Conservation (phyloP, 2,329 filamentous ascomycete genomes). For the Fusarium newnesense region DNA sequence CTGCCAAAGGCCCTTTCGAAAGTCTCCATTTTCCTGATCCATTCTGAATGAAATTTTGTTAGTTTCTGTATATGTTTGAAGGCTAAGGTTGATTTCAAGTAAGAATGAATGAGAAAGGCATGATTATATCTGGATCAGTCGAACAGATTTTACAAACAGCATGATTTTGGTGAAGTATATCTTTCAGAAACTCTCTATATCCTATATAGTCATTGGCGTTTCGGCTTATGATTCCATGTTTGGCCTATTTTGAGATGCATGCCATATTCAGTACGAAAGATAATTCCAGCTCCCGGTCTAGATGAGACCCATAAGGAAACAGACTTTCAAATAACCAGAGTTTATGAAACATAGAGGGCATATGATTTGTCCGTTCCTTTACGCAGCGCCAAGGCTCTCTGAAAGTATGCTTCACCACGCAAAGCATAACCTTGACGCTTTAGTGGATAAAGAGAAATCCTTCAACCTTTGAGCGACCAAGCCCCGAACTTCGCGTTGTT, state of each 20-base stretch:
- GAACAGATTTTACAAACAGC: rapidly evolving
- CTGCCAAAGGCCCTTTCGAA: background rate
- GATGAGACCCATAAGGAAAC: background rate
- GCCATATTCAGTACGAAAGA: rapidly evolving
- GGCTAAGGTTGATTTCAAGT: background rate
- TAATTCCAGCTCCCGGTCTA: rapidly evolving
- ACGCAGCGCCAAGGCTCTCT: background rate
- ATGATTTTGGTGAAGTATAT: background rate
- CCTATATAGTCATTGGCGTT: rapidly evolving
- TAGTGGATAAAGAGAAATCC: too few relatives aligned
- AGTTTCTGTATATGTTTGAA: too few relatives aligned
- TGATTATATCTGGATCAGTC: background rate
- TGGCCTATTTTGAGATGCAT: too few relatives aligned
- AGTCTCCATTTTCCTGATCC: background rate
- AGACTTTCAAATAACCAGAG: background rate
- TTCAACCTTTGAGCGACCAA: background rate
- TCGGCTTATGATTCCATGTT: rapidly evolving
- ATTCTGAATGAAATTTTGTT: background rate
- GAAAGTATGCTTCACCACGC: rapidly evolving
- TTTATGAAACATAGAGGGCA: background rate
- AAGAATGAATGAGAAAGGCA: background rate
- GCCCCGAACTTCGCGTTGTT: rapidly evolving
- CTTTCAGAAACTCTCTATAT: background rate
- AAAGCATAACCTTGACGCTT: too few relatives aligned
- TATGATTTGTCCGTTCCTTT: background rate